Base-by-base conservation (phyloP, 2,329 filamentous ascomycete genomes). In the Cytospora paraplurivora region DNA sequence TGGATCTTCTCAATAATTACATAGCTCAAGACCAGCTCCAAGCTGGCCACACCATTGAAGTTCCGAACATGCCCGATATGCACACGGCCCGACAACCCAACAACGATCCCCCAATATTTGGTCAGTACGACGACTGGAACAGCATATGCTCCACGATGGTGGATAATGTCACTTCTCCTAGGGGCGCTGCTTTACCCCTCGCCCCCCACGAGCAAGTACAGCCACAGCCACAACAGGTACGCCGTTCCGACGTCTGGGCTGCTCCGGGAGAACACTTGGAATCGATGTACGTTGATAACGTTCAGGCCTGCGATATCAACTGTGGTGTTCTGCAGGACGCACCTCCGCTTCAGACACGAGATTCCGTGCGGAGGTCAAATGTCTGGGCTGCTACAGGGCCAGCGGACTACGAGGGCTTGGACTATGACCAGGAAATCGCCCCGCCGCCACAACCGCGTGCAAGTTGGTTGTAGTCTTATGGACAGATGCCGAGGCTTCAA, bases 111-210 rank as follows among this genome's bases (percentile, higher is more conserved):
- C 64, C 64, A 15, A 56, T 56, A 1, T 66, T 63, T 49, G 64
- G 61, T 4, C 51, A 38, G 19, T 66, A 66, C 32, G 56, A 66
- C 15, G 64, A 66, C 27, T 66, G 64, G 64, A 61, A 63, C 34
- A 63, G 61, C 21, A 63, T 66, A 10, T 66, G 64, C 53, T 60
- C 56, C 10, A 66, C 64, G 19, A 66, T 66, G 64, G 64, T 66
- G 21, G 64, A 66, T 27, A 61, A 66, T 37, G 54, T 66, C 15
- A 33, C 56, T 21, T 63, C 64, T 17, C 61, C 64, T 11, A 38
- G 56, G 15, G 64, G 64, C 2, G 56, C 64, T 2, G 47, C 64
- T n/a, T 38, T 66, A 17, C 64, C 61, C 27, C 53, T 63, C 12
- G 52, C 56, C 10, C 61, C 64, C 34, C 64, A 66, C 41, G 64